Base-by-base conservation (phyloP, 805 yeast species). In the Candida sakaeoensis region DNA sequence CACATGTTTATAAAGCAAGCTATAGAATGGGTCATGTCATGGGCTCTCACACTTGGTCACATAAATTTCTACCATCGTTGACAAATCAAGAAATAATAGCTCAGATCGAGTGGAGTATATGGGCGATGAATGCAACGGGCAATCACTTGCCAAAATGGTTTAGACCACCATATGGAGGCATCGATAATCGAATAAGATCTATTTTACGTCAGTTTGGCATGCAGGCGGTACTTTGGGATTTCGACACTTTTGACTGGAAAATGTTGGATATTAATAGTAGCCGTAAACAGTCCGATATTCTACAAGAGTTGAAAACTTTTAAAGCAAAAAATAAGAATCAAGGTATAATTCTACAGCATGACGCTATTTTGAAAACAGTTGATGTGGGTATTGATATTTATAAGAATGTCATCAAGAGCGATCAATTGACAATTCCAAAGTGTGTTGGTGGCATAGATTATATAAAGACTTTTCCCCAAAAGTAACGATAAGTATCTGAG, bases 121-220 rank as follows among this genome's bases (percentile, higher is more conserved):
- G 97, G 97, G 96, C 97, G 4, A 86, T 90, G 89, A 90, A 91
- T 64, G 96, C 96, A 1, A 89, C 97, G 0, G 85, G 87, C 0
- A 70, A 80, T 19, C 90, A 89, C 52, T 57, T 85, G 8, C 99
- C 99, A 5, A 83, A 82, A 53, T 91, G 91, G 85, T 91, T 85
- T 59, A 75, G 99, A 49, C 99, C 99, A 0, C 99, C 99, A 1
- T 91, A 87, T 56, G 99, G 98, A 1, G 97, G 95, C 0, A 72
- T 87, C 24, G 99, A 91, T 63, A 82, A 89, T 57, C 68, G 98
- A 39, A 84, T 91, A 1, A 68, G 98, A 42, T 65, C 80, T 2
- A 85, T 91, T 40, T 75, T 87, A 12, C 68, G 90, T 39, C 85
- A 82, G 60, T 84, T 91, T 59, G 96, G 96, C 0, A 75, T 91